Base-by-base conservation (phyloP, 495 filamentous ascomycete species). In the Pyrenopolyporus hunteri region DNA sequence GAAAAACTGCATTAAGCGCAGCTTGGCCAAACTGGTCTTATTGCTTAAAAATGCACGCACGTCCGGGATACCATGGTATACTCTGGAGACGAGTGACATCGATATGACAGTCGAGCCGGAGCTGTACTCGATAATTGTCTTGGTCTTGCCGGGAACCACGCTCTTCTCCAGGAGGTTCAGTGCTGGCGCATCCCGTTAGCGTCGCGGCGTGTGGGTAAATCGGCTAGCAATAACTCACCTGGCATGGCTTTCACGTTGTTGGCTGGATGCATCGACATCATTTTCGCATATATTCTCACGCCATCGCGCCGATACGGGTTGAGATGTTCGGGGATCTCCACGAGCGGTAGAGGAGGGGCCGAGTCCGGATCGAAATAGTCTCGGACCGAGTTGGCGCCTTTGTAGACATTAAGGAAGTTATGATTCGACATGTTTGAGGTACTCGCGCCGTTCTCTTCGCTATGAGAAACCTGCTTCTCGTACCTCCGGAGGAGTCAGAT, bases 211-310 rank as follows among this genome's bases (percentile, higher is more conserved):
- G 36, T 39, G 17, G 39, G 16, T 14, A 9, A 11, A 22, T 48
- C 13, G 3, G 16, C 4, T 17, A 29, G 9, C 8, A n/a, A 43
- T 13, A 10, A 10, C 19, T 62, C 74, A 84, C 83, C 84, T 65
- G 84, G 84, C 68, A 87, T 76, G 3, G 81, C 80, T 54, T 87
- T 87, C 64, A 87, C 84, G 60, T 86, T 87, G 50, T 86, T 82
- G 29, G 83, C 83, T 13, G 84, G 84, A 55, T 83, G 79, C 73
- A 79, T 77, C 13, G 81, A 84, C 76, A 87, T 78, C 81, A 87
- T 80, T 71, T 87, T 87, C 10, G 83, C 83, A 62, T 83, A 87
- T 45, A 87, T 84, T 13, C 83, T 77, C 8, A 87, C 81, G 3
- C 80, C 82, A 80, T 87, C 82, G 20, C 76, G 25, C 22, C 75